Evolutionary conservation across 306 rosid genomes (phyloP).

Genomic region (Sesbania bispinosa): DNA sequence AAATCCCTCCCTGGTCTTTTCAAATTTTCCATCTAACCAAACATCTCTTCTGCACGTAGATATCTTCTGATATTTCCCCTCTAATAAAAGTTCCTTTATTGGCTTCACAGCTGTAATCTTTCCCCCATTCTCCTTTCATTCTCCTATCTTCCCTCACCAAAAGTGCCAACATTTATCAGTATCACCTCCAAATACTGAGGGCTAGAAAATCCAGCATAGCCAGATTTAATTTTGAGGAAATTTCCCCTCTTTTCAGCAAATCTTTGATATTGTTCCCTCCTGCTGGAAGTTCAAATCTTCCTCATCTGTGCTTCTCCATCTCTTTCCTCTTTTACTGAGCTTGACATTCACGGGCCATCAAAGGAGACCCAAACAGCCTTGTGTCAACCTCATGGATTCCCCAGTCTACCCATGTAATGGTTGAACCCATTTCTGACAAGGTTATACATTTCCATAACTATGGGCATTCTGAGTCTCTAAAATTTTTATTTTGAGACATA

Average conservation of each 20-base stretch:
- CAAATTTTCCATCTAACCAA: constrained; percentile 17
- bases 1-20: not conserved
- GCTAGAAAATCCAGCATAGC: not conserved
- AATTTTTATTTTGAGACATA: not conserved
- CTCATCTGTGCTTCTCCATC: too few species aligned
- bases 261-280: not conserved
- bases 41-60: not conserved
- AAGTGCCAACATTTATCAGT: not conserved
- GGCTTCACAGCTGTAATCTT: not conserved
- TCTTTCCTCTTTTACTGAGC: too few species aligned
- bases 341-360: too few species aligned
- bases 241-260: constrained; percentile 26
- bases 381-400: constrained; percentile 44
- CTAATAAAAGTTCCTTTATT: not conserved
- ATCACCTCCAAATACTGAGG: not conserved
- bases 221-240: not conserved
- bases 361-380: constrained; percentile 55
- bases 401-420: constrained; percentile 44
- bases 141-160: not conserved
- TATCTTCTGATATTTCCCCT: not conserved
- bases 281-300: too few species aligned
- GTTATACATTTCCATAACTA: constrained; percentile 22
- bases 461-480: not conserved
- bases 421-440: constrained; percentile 47
- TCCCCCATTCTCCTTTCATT: not conserved